Evolutionary conservation across 2,329 filamentous ascomycete genomes (phyloP).

Genomic region (Diaporthe eres): DNA sequence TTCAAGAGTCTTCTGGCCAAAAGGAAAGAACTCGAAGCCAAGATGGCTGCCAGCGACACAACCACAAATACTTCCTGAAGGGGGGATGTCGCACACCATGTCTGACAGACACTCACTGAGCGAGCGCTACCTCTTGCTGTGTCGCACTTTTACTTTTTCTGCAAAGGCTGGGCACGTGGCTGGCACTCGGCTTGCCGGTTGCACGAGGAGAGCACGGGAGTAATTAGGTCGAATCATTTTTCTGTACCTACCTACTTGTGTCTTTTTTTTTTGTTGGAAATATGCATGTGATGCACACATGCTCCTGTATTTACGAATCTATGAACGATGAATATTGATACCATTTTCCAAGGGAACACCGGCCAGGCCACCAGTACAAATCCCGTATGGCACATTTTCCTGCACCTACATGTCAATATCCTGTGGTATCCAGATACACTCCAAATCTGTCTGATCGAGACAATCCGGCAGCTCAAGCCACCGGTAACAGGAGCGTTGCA

Average conservation of each 20-base stretch:
- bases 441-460: not conserved
- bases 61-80: slow-evolving; percentile 36
- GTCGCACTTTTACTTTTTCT: slow-evolving; percentile 34
- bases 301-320: slow-evolving; percentile 40
- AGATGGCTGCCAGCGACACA: slow-evolving; percentile 53
- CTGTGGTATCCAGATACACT: not conserved
- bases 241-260: slow-evolving; percentile 32
- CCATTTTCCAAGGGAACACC: slow-evolving; percentile 20
- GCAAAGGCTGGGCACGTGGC: slow-evolving; percentile 31
- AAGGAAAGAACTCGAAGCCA: slow-evolving; percentile 73
- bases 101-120: slow-evolving; percentile 19
- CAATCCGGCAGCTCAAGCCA: not conserved
- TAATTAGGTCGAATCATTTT: slow-evolving; percentile 35
- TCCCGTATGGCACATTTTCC: not conserved
- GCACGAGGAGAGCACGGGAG: slow-evolving; percentile 30
- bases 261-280: slow-evolving; percentile 23
- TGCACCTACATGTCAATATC: not conserved
- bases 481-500: not conserved
- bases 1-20: slow-evolving; percentile 89
- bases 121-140: slow-evolving; percentile 25
- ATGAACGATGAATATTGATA: slow-evolving; percentile 42
- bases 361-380: not conserved
- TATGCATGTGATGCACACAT: slow-evolving; percentile 37
- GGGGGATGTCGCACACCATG: not conserved
- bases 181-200: slow-evolving; percentile 37